Conservation (phyloP, 371 early-diverging fungal species). For the Mucor saturninus region DNA sequence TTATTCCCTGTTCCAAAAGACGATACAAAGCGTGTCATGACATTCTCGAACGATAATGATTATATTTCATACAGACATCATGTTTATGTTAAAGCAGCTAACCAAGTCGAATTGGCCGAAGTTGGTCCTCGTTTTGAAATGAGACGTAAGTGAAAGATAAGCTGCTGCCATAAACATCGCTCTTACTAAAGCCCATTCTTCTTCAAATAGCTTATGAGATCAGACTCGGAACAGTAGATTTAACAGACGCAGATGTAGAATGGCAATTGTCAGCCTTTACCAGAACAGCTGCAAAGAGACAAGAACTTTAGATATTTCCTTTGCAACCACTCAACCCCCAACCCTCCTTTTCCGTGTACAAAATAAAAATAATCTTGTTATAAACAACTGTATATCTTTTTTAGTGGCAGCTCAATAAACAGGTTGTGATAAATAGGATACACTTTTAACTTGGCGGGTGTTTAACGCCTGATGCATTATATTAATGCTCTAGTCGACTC, state of each 20-base stretch:
- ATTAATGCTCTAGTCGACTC: too few species aligned
- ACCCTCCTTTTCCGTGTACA: background rate
- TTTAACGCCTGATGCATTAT: too few species aligned
- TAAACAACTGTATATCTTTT: background rate
- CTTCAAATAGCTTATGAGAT: slow-evolving; percentile 83
- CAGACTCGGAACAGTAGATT: slow-evolving; percentile 93
- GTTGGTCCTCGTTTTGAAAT: slow-evolving; percentile 99
- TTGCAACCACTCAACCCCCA: too few species aligned
- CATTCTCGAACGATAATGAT: slow-evolving; percentile 95
- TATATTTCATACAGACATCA: slow-evolving; percentile 98
- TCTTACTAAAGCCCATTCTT: background rate
- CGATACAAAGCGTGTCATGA: slow-evolving; percentile 95
- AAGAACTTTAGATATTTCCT: slow-evolving; percentile 59
- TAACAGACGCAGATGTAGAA: slow-evolving; percentile 96
- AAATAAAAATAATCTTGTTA: slow-evolving; percentile 6
- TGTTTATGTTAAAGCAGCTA: slow-evolving; percentile 87
- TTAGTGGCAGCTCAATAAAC: too few species aligned
- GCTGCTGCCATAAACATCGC: background rate
- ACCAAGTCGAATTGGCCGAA: slow-evolving; percentile 92
- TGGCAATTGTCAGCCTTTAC: slow-evolving; percentile 97
- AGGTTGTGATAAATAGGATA: too few species aligned
- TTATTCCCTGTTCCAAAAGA: slow-evolving; percentile 97
- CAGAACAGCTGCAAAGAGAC: slow-evolving; percentile 92
- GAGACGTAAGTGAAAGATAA: slow-evolving; percentile 67
- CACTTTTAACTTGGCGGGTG: too few species aligned